These are phyloP conservation scores for Mollisiaceae sp. DNA, from an alignment of 2,329 filamentous ascomycete species.

Conservation along the genomic window DNA sequence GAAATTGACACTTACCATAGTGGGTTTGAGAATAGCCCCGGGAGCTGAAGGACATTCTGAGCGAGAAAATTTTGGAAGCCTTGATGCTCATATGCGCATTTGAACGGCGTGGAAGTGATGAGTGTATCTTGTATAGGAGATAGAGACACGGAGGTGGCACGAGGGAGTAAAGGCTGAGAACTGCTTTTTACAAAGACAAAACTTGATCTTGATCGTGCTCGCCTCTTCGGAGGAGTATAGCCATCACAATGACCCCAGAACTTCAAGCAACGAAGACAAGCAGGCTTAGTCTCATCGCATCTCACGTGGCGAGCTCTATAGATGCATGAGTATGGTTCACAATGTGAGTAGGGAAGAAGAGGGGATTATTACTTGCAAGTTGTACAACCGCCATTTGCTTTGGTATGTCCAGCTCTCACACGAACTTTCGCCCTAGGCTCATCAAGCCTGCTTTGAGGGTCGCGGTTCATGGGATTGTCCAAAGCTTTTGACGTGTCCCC, in stretches of 20 bases:
- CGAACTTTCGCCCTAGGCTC: background rate
- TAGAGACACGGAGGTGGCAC: background rate
- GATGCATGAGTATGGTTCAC: background rate
- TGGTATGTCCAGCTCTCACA: constrained; percentile 8
- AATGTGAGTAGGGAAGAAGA: background rate
- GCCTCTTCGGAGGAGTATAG: constrained; percentile 1
- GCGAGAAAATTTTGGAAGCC: constrained; percentile 14
- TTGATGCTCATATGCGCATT: constrained; percentile 3
- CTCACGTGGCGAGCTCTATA: constrained; percentile 17
- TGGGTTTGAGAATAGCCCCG: constrained; percentile 11
- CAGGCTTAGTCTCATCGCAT: constrained; percentile 18
- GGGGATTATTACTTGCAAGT: constrained; percentile 17
- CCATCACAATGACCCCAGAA: constrained; percentile 20
- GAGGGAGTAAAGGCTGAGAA: background rate
- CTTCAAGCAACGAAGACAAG: constrained; percentile 17
- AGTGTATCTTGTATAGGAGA: background rate
- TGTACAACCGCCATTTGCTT: constrained; percentile 11
- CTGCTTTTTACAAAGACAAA: background rate
- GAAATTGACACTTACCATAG: no score
- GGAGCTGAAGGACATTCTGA: background rate
- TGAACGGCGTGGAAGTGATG: constrained; percentile 8
- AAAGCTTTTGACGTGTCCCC: background rate
- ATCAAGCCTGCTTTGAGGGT: no score
- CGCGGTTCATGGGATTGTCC: background rate
- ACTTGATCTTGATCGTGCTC: background rate